Evolutionary conservation across 2,329 filamentous ascomycete species (phyloP), one percentile per base, ranked within the genome.

Genomic region (Neonectria punicea): DNA sequence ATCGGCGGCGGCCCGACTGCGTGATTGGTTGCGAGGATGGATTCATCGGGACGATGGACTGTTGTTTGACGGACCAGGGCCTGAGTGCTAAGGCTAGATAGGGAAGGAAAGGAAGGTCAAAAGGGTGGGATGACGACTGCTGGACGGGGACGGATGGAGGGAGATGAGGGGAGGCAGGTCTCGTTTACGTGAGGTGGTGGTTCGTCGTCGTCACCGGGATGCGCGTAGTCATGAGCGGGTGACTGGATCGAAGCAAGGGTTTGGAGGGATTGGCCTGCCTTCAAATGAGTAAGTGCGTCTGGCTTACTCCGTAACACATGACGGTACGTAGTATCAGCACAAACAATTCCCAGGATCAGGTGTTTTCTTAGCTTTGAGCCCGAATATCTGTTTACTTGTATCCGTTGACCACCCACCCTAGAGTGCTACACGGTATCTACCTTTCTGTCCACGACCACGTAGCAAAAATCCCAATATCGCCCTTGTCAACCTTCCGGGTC

Each of bases 51-150:
- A 46, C n/a, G 53, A 34, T 18, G 25, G 44, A 41, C 44, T n/a
- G 54, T 47, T 5, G 53, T 7, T 18, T 20, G 44, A 51, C 36
- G 7, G 10, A 46, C 30, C 36, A 43, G 18, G 22, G 46, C 20
- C 18, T 20, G 16, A 28, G 28, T 34, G 36, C 59, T 62, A 57
- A 46, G n/a, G 16, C 61, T 49, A 6, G 36, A 64, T 60, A 16
- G 28, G 61, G 56, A 64, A 60, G 61, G 56, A 50, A 60, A 28
- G 16, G 2, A 60, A 28, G 16, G 3, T 32, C 25, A 34, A 6
- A 16, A 22, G 13, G 25, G 28, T 47, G 56, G 14, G 18, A 28
- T 53, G 56, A 46, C 56, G 61, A 55, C 20, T 47, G 3, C n/a
- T 20, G 5, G 30, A 43, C n/a, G 25, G 43, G 43, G 30, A 51